Evolutionary conservation across 2,329 filamentous ascomycete genomes (phyloP), one percentile per base, ranked within the genome.

Genomic region (Pleoardoris graminearum): DNA sequence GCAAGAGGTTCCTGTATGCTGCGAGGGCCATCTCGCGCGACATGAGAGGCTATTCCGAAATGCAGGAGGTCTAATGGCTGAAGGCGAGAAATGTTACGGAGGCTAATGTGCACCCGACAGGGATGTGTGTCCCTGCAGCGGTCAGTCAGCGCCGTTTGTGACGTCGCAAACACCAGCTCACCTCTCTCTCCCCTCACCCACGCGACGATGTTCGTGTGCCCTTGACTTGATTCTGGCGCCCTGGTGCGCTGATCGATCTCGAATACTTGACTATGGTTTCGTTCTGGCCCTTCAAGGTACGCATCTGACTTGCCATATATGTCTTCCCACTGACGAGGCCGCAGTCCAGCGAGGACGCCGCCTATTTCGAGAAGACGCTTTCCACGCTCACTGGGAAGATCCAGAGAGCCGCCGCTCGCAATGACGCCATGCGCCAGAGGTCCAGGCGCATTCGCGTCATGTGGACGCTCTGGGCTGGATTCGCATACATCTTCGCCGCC

Each of bases 291-390:
- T 96, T 88, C 85, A 86, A 84, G 79, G 89, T 91, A 50, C 37
- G 59, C 50, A 22, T 38, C 46, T 46, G 22, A 32, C 16, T 27
- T 21, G 16, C 3, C 48, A 33, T 53, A 53, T 35, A 14, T 29
- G 11, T 35, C 25, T 45, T 29, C 37, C 25, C 21, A 44, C 58
- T 67, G 35, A 63, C 61, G 38, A 45, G 39, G 12, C 50, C 45
- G 38, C 52, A 96, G 91, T 84, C 85, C 75, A 83, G 90, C 68
- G 83, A 88, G 71, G 96, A 92, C 60, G 88, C 94, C 22, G 92
- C 91, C 46, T 90, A 88, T 3, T 99, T 97, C 70, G 94, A 99
- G 77, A 97, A 92, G 79, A 85, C 88, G 2, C 85, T 99, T 25
- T 90, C 91, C 8, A 81, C 85, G 21, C 84, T 99, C 39, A 89